These are phyloP conservation scores for Russula sp. DNA, from an alignment of 768 basidiomycete genomes.

Conservation along the genomic window DNA sequence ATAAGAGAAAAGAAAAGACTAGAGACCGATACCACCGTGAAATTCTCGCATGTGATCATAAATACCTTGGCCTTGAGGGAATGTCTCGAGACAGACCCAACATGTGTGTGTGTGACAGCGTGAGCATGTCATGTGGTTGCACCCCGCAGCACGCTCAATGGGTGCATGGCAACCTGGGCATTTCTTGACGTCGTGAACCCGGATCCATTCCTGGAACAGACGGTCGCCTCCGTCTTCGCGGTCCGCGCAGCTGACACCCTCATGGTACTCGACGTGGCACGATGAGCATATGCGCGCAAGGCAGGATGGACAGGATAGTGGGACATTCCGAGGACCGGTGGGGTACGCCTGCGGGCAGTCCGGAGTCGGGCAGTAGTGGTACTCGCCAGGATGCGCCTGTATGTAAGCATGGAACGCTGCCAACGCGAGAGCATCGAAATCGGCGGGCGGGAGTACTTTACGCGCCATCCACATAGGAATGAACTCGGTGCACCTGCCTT, in stretches of 20 bases:
- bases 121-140: slow-evolving; percentile 80
- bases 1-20: neutral
- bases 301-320: slow-evolving; percentile 70
- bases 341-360: slow-evolving; percentile 78
- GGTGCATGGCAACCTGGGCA: slow-evolving; percentile 70
- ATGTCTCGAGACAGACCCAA: slow-evolving; percentile 75
- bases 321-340: slow-evolving; percentile 45
- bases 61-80: slow-evolving; percentile 64
- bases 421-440: slow-evolving; percentile 55
- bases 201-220: slow-evolving; percentile 64
- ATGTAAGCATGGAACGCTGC: slow-evolving; percentile 63
- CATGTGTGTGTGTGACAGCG: slow-evolving; percentile 75
- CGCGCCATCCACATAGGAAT: slow-evolving; percentile 55
- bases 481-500: slow-evolving; percentile 53
- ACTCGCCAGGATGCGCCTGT: slow-evolving; percentile 56
- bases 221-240: slow-evolving; percentile 48
- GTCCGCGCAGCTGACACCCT: slow-evolving; percentile 63
- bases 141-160: slow-evolving; percentile 73
- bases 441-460: slow-evolving; percentile 46
- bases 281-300: slow-evolving; percentile 63
- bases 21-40: slow-evolving; percentile 51
- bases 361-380: slow-evolving; percentile 74
- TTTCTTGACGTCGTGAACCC: slow-evolving; percentile 60
- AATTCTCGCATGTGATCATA: slow-evolving; percentile 70
- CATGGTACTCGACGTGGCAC: slow-evolving; percentile 61